Conservation (phyloP, 2,329 filamentous ascomycete species). For the Claviceps sp. region DNA sequence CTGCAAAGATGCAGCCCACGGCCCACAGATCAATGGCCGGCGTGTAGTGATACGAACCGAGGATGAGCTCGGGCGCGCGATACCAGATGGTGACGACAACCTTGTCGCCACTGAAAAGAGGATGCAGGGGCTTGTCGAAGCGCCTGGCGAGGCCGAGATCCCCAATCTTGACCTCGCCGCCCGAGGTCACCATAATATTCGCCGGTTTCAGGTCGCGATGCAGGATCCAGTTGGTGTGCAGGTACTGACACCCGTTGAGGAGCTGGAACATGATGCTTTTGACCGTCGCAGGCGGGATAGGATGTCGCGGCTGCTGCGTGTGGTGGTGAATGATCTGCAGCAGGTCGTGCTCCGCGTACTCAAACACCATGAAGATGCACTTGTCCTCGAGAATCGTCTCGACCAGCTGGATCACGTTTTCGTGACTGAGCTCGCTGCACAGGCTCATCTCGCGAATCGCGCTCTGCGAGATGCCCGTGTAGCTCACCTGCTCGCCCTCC, state of each 20-base stretch:
- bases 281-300: conserved; percentile 77
- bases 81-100: conserved; percentile 99
- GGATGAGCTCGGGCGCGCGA: conserved; percentile 80
- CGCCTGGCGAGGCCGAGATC: conserved; percentile 84
- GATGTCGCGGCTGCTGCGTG: conserved; percentile 73
- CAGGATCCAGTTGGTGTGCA: conserved; percentile 93
- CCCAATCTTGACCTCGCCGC: conserved; percentile 84
- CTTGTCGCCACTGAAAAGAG: conserved; percentile 87
- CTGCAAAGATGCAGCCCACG: conserved; percentile 93
- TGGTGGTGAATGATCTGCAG: conserved; percentile 98
- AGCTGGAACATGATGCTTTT: conserved; percentile 94
- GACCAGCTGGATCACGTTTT: conserved; percentile 78
- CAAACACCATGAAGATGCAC: conserved; percentile 99
- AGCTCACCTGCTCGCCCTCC: conserved; percentile 86
- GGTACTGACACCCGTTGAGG: conserved; percentile 84
- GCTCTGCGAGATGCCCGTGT: conserved; percentile 95
- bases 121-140: conserved; percentile 87
- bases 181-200: conserved; percentile 95
- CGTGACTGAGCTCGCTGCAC: conserved; percentile 79
- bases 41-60: conserved; percentile 91
- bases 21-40: conserved; percentile 97
- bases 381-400: conserved; percentile 98
- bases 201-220: conserved; percentile 95
- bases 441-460: conserved; percentile 95
- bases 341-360: conserved; percentile 94